Percentiles rank a stretch among this genome's conserved stretches.
These are phyloP conservation scores for Epichloe festucae DNA, from an alignment of 2,329 filamentous ascomycete genomes.

Conservation along the genomic window DNA sequence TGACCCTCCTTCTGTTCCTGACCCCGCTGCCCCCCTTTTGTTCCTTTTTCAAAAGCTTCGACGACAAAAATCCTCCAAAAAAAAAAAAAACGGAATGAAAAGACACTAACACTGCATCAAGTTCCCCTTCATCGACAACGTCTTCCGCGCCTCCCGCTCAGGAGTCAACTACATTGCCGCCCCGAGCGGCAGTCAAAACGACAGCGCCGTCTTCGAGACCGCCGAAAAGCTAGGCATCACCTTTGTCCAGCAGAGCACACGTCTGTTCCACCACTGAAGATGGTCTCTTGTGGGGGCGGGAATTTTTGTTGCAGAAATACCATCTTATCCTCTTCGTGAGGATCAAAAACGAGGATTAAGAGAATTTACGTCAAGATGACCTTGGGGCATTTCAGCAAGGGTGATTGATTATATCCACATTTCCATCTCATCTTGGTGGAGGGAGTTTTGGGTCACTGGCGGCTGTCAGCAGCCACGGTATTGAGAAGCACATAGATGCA, in stretches of 20 bases:
- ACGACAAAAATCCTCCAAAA: no score
- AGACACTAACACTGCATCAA: conserved; percentile 17
- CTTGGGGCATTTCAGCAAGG: no score
- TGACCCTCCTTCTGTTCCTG: not conserved
- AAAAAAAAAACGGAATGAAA: not conserved
- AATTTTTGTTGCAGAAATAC: no score
- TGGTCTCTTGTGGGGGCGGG: not conserved
- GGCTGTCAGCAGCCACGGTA: no score
- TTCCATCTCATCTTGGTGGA: no score
- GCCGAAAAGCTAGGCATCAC: conserved; percentile 85
- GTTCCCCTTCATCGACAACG: conserved; percentile 97
- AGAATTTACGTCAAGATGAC: no score
- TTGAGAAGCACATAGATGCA: no score
- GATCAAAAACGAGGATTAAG: no score
- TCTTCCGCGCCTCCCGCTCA: conserved; percentile 79
- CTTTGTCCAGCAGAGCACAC: conserved; percentile 88
- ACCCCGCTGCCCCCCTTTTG: not conserved
- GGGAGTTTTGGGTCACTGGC: no score
- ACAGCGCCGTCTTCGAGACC: conserved; percentile 69
- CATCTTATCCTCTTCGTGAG: no score
- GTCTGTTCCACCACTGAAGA: conserved; percentile 83
- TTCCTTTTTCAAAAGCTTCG: not conserved
- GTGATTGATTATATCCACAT: no score
- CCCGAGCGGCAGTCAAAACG: conserved; percentile 81
- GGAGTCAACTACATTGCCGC: conserved; percentile 95